Conservation (phyloP, 1,284 basidiomycete genomes). For the Sutorius eximius region DNA sequence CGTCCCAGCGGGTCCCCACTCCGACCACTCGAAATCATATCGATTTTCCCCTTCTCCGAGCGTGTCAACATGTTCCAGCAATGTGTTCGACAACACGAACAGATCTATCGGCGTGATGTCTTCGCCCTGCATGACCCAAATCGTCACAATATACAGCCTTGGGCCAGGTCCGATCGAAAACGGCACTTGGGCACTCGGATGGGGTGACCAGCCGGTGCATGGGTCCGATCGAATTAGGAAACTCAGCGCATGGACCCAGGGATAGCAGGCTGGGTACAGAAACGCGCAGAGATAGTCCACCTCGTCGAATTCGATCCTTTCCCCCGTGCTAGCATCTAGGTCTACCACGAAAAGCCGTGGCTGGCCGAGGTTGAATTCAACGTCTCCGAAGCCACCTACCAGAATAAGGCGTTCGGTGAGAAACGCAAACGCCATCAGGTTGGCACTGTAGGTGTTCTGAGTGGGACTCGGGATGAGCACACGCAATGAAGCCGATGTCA, state of each 20-base stretch:
- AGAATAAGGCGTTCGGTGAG: slow-evolving; percentile 45
- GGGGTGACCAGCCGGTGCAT: slow-evolving; percentile 44
- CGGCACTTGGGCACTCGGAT: slow-evolving; percentile 39
- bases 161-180: slow-evolving; percentile 48
- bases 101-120: slow-evolving; percentile 38
- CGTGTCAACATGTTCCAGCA: slow-evolving; percentile 38
- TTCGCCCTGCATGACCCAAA: slow-evolving; percentile 37
- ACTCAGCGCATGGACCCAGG: slow-evolving; percentile 28
- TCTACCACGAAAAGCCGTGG: slow-evolving; percentile 36
- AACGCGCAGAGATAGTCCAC: slow-evolving; percentile 41
- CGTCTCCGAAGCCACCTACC: slow-evolving; percentile 28
- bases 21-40: slow-evolving; percentile 43
- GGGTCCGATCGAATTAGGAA: slow-evolving; percentile 60
- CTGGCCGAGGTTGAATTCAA: slow-evolving; percentile 8
- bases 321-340: slow-evolving; percentile 23
- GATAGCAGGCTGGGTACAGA: slow-evolving; percentile 38
- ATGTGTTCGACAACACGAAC: slow-evolving; percentile 49
- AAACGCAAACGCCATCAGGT: slow-evolving; percentile 48
- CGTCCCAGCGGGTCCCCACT: slow-evolving; percentile 52
- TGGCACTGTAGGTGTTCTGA: slow-evolving; percentile 37
- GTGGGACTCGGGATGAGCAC: slow-evolving; percentile 5
- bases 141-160: slow-evolving; percentile 49
- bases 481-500: not conserved
- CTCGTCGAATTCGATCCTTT: slow-evolving; percentile 31
- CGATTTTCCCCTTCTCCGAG: slow-evolving; percentile 23